Conservation (phyloP, 805 yeast genomes). For the Sungouiella thailandica region DNA sequence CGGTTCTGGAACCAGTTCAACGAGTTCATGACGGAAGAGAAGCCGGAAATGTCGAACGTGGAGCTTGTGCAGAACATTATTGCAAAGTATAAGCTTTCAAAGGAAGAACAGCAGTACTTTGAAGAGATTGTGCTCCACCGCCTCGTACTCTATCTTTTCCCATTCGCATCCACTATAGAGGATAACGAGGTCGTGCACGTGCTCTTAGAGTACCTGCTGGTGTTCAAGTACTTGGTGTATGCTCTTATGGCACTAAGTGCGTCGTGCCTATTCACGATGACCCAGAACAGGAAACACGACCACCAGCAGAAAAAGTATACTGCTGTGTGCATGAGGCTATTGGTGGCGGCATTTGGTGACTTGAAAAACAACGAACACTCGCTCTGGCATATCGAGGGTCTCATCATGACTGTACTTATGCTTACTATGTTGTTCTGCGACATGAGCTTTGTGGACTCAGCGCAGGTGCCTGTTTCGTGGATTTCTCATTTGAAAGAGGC, state of each 20-base stretch:
- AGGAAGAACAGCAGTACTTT: slow-evolving; percentile 11
- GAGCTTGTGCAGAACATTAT: slow-evolving; percentile 10
- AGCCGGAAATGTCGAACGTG: slow-evolving; percentile 5
- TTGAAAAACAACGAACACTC: slow-evolving; percentile 11
- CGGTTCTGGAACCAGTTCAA: slow-evolving; percentile 9
- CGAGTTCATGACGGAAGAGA: neutral
- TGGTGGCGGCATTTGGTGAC: slow-evolving; percentile 16
- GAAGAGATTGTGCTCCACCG: slow-evolving; percentile 8
- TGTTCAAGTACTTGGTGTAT: slow-evolving; percentile 15
- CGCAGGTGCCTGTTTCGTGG: slow-evolving; percentile 17
- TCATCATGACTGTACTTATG: slow-evolving; percentile 21
- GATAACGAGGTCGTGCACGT: slow-evolving; percentile 14
- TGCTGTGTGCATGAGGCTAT: slow-evolving; percentile 14
- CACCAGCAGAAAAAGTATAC: slow-evolving; percentile 12
- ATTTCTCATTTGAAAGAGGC: slow-evolving; percentile 24
- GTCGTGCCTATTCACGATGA: slow-evolving; percentile 10
- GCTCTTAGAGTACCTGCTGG: slow-evolving; percentile 15
- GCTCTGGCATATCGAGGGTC: slow-evolving; percentile 21
- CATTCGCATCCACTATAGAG: slow-evolving; percentile 10
- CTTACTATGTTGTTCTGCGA: slow-evolving; percentile 22
- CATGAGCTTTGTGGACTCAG: slow-evolving; percentile 10
- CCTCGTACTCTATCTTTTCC: slow-evolving; percentile 10
- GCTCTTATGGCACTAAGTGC: slow-evolving; percentile 17
- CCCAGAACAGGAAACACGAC: slow-evolving; percentile 10
- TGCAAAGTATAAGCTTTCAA: slow-evolving; percentile 11